phyloP scores from a whole-genome alignment of 148 eudicot species.

The Rheum nobile region DNA sequence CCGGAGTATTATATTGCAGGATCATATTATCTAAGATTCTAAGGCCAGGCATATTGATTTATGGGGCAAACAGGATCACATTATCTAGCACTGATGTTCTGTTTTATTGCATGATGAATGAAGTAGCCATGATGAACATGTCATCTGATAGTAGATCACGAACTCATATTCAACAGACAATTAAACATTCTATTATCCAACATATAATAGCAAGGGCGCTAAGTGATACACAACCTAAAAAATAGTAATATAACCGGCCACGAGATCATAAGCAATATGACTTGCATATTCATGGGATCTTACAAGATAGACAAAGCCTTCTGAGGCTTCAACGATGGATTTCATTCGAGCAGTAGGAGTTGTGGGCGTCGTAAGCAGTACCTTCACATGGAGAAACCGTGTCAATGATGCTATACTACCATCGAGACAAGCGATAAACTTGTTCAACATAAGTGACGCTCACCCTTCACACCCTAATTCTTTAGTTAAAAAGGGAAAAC shows the following conservation, averaged over 20 bases:
- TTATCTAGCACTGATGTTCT: not conserved
- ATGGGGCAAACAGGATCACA: not conserved
- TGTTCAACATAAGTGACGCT: too few species aligned
- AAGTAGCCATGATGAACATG: not conserved
- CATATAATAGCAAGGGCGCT: not conserved
- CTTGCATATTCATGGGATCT: conserved; percentile 15
- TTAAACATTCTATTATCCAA: too few species aligned
- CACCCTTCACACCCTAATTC: not conserved
- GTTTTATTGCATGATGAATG: not conserved
- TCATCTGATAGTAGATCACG: not conserved
- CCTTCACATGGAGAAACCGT: not conserved
- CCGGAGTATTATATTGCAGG: too few species aligned
- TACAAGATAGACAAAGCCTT: conserved; percentile 91
- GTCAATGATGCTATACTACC: not conserved
- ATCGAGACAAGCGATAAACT: not conserved
- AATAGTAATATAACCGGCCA: not conserved
- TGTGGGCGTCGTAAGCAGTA: conserved; percentile 72
- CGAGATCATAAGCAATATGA: not conserved
- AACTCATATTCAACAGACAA: too few species aligned
- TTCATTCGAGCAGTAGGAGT: conserved; percentile 77
- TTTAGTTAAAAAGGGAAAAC: not conserved
- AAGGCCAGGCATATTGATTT: not conserved
- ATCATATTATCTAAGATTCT: too few species aligned
- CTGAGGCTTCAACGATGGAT: conserved; percentile 79
- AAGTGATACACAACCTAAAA: not conserved